Percentiles rank a stretch among this genome's conserved stretches.
Evolutionary conservation across 208 protist species (phyloP).

Genomic region (Wallacemonas sp.): DNA sequence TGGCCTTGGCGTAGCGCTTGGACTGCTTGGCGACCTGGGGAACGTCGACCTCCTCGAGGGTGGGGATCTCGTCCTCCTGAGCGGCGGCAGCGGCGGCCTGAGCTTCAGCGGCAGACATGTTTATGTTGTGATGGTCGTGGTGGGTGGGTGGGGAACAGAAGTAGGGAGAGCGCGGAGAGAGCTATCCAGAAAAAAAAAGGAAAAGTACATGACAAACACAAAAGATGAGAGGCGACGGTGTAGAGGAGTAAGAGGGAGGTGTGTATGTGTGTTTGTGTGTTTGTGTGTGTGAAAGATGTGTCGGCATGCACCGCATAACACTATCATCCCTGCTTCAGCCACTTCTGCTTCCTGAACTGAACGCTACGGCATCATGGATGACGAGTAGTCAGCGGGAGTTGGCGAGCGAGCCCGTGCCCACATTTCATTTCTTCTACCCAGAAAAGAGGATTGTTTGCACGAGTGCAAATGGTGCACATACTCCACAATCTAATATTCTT

Average conservation of each 20-base stretch:
- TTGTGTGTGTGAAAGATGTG: background rate
- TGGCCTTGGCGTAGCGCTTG: constrained; percentile 97
- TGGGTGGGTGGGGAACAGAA: too few relatives aligned
- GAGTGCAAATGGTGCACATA: too few relatives aligned
- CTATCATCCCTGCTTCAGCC: too few relatives aligned
- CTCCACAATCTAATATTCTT: too few relatives aligned
- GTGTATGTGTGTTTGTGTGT: constrained; percentile 7
- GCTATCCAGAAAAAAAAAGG: background rate
- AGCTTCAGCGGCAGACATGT: constrained; percentile 58
- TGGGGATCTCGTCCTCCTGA: constrained; percentile 71
- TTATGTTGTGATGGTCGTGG: background rate
- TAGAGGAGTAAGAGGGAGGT: background rate
- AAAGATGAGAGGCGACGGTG: background rate
- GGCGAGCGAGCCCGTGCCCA: too few relatives aligned
- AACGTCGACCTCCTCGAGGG: constrained; percentile 72
- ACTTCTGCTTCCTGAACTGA: too few relatives aligned
- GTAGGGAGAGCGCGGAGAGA: background rate
- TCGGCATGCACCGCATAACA: background rate
- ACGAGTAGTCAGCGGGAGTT: too few relatives aligned
- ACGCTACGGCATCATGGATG: too few relatives aligned
- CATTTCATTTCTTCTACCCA: too few relatives aligned
- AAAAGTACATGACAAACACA: constrained; percentile 9
- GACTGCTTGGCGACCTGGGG: constrained; percentile 70
- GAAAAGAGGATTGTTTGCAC: too few relatives aligned
- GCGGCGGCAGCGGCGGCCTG: constrained; percentile 55